Base-by-base conservation (phyloP, 257 asterid genomes). In the Leonotis leonurus region DNA sequence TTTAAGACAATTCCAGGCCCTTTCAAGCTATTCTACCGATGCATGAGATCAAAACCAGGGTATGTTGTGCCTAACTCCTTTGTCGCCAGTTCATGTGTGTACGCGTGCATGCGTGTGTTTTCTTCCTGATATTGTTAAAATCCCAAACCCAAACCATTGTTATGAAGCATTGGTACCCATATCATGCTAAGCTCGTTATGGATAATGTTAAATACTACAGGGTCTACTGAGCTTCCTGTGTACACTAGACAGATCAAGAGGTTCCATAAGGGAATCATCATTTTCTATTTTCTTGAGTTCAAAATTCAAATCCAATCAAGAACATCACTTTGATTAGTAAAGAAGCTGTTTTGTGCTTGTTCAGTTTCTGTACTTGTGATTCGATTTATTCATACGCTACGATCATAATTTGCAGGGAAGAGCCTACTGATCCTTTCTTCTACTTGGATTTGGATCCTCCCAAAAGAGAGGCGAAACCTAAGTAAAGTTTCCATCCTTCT, bases 21-120 rank as follows among this genome's bases (percentile, higher is more conserved):
- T 57, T 93, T 83, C 84, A 93, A 85, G 87, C 83, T 89, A 26
- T 93, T 93, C 62, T 83, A 81, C 80, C 81, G 49, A 78, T 93
- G 99, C 80, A 93, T 93, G 99, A 88, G 91, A 22, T 87, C 99
- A 8, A 87, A 87, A 63, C 97, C 94, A 21, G 99, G 99, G 99
- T 92, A 85, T 5, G 78, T 55, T 63, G 10, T 30, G 0, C 43
- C 8, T 20, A 49, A 13, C 44, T 60, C 43, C 49, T 44, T 25
- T 27, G 55, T 57, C 32, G 32, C 53, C 43, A 62, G 3, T 26
- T 27, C 1, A 59, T 39, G 35, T 39, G 5, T 46, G 25, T 8
- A 2, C 9, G 52, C 20, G 9, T 16, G 21, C 16, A 10, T 16
- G 11, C 18, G 21, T 44, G 12, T 44, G 11, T 45, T 60, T 53